These are phyloP conservation scores for Tubosaeta sp. DNA, from an alignment of 768 basidiomycete species.

Conservation along the genomic window DNA sequence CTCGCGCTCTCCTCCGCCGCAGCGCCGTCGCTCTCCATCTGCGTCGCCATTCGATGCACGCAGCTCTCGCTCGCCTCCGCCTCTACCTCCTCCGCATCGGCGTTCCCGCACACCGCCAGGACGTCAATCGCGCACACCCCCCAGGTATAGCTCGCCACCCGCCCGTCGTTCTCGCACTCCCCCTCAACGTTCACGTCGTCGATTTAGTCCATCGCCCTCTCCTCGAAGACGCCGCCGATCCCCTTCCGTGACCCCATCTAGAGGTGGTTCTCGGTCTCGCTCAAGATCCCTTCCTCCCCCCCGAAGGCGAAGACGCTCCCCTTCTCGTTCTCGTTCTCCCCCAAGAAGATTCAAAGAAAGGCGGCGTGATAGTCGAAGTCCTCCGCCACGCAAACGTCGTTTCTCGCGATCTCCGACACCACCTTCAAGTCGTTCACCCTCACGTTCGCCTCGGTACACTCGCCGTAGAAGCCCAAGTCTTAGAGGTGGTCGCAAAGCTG, in stretches of 20 bases:
- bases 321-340: slow-evolving; percentile 28
- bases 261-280: slow-evolving; percentile 37
- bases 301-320: slow-evolving; percentile 36
- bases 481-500: slow-evolving; percentile 26
- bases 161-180: slow-evolving; percentile 33
- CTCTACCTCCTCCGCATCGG: slow-evolving; percentile 30
- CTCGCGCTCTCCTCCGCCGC: slow-evolving; percentile 45
- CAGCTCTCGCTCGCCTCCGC: slow-evolving; percentile 37
- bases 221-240: slow-evolving; percentile 29
- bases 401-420: slow-evolving; percentile 47
- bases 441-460: slow-evolving; percentile 33
- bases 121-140: slow-evolving; percentile 30
- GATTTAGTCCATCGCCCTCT: slow-evolving; percentile 25
- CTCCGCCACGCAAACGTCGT: slow-evolving; percentile 37
- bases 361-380: slow-evolving; percentile 29
- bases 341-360: slow-evolving; percentile 24
- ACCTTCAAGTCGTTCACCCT: slow-evolving; percentile 41
- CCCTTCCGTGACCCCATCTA: slow-evolving; percentile 32
- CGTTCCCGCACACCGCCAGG: slow-evolving; percentile 40
- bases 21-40: slow-evolving; percentile 43
- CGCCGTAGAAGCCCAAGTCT: slow-evolving; percentile 45
- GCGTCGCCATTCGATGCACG: slow-evolving; percentile 33
- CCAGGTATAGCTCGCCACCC: slow-evolving; percentile 32
- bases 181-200: slow-evolving; percentile 23
- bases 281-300: slow-evolving; percentile 40